Evolutionary conservation across 208 protist species (phyloP).

Genomic region (Trypanosoma rangeli): DNA sequence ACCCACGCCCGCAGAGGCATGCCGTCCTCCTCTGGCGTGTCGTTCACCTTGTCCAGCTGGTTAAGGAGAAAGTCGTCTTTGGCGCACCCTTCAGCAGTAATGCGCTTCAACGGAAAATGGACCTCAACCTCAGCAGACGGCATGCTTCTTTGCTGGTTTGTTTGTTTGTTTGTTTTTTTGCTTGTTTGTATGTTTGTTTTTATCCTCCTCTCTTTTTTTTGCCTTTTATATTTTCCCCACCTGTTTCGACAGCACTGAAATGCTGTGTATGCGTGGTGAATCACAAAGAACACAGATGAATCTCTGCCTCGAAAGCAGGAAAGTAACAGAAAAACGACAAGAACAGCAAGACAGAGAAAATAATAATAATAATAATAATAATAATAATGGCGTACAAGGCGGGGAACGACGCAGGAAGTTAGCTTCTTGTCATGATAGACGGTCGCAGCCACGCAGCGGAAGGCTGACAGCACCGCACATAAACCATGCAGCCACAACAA

Average conservation of each 20-base stretch:
- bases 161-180: not conserved
- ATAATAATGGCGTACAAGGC: not conserved
- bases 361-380: too few species aligned
- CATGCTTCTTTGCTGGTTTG: not conserved
- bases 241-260: not conserved
- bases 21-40: slow-evolving; percentile 68
- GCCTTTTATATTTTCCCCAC: not conserved
- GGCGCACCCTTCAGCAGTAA: slow-evolving; percentile 44
- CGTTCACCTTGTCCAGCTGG: slow-evolving; percentile 62
- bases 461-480: not conserved
- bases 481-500: too few species aligned
- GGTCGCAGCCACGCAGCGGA: too few species aligned
- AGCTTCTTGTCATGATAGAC: too few species aligned
- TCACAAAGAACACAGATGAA: not conserved
- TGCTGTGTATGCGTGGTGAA: not conserved
- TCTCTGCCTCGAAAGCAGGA: not conserved
- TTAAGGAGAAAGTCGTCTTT: slow-evolving; percentile 69
- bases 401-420: too few species aligned
- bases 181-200: not conserved
- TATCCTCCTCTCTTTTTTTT: not conserved
- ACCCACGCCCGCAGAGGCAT: slow-evolving; percentile 80
- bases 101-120: slow-evolving; percentile 48
- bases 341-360: too few species aligned
- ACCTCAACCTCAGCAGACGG: slow-evolving; percentile 35
- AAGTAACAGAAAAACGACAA: not conserved